Percentiles rank a stretch among this genome's conserved stretches.
phyloP scores from a whole-genome alignment of 139 green algal species.

The Zygnema circumcarinatum region DNA sequence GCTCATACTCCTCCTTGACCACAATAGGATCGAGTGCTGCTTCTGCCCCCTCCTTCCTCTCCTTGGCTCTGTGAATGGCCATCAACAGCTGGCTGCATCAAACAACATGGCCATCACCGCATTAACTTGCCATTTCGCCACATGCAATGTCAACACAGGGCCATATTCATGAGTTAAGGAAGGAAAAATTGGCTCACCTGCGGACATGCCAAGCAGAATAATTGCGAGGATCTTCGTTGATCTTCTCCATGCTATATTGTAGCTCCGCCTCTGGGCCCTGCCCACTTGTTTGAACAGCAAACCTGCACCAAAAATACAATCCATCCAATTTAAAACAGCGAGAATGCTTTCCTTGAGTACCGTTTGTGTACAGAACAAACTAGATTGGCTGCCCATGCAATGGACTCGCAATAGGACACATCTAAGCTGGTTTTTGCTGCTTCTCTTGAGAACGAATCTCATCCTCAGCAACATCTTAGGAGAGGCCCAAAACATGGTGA shows the following conservation, averaged over 20 bases:
- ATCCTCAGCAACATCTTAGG: too few relatives aligned
- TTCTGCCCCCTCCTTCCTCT: background rate
- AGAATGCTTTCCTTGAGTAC: too few relatives aligned
- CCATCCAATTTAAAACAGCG: too few relatives aligned
- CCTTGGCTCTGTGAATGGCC: background rate
- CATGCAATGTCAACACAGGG: background rate
- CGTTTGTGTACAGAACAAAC: too few relatives aligned
- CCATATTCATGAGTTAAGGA: too few relatives aligned
- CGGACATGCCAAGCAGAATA: constrained; percentile 97
- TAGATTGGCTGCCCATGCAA: too few relatives aligned
- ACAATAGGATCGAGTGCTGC: background rate
- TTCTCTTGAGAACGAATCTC: too few relatives aligned
- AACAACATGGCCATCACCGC: background rate
- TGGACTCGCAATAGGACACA: too few relatives aligned
- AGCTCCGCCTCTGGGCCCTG: constrained; percentile 61
- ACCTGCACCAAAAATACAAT: constrained; percentile 35
- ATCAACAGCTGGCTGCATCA: constrained; percentile 31
- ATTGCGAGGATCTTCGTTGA: constrained; percentile 97
- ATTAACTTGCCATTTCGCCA: background rate
- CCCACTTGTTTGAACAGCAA: constrained; percentile 19
- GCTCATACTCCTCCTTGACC: constrained; percentile 82
- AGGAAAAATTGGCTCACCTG: constrained; percentile 54
- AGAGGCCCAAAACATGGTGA: too few relatives aligned
- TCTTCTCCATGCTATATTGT: constrained; percentile 75
- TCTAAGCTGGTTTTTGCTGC: too few relatives aligned